Conservation (phyloP, 768 basidiomycete genomes). For the Naematelia aurantialba region DNA sequence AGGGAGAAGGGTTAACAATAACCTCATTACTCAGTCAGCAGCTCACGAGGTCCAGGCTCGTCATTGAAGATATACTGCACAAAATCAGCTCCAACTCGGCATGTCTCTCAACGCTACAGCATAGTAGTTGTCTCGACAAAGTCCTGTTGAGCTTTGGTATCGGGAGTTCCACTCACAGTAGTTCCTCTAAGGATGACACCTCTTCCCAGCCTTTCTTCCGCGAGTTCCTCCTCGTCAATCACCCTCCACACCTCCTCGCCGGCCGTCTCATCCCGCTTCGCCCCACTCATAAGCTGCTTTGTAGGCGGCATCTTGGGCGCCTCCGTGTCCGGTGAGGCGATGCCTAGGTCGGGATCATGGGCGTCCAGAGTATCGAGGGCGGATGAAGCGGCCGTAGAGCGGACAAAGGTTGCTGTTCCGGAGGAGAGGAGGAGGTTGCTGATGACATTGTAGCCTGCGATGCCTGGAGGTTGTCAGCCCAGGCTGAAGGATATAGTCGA, state of each 20-base stretch:
- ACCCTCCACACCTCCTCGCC: constrained; percentile 37
- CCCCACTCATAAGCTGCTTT: constrained; percentile 14
- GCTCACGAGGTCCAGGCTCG: constrained; percentile 24
- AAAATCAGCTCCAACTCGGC: not conserved
- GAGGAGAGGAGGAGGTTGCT: constrained; percentile 27
- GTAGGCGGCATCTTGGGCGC: not conserved
- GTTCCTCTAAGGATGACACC: constrained; percentile 29
- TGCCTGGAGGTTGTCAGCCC: no score
- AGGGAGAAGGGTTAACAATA: not conserved
- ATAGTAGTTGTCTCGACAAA: not conserved
- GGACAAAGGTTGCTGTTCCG: not conserved
- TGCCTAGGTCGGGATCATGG: constrained; percentile 10
- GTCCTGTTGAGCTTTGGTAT: not conserved
- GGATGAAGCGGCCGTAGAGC: not conserved
- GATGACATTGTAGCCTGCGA: constrained; percentile 30
- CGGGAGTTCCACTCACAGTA: constrained; percentile 21
- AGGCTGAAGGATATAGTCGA: no score
- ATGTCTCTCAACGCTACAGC: not conserved
- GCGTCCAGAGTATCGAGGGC: constrained; percentile 17
- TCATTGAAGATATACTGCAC: constrained; percentile 41
- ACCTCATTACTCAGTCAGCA: not conserved
- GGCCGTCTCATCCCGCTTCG: constrained; percentile 14
- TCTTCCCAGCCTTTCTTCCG: constrained; percentile 31
- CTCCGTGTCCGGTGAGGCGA: not conserved
- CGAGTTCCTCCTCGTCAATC: constrained; percentile 16